A percentile compares a stretch with the other conserved stretches of the same genome.
Conservation (phyloP, 371 early-diverging fungal species). For the Rhizopus microsporus region DNA sequence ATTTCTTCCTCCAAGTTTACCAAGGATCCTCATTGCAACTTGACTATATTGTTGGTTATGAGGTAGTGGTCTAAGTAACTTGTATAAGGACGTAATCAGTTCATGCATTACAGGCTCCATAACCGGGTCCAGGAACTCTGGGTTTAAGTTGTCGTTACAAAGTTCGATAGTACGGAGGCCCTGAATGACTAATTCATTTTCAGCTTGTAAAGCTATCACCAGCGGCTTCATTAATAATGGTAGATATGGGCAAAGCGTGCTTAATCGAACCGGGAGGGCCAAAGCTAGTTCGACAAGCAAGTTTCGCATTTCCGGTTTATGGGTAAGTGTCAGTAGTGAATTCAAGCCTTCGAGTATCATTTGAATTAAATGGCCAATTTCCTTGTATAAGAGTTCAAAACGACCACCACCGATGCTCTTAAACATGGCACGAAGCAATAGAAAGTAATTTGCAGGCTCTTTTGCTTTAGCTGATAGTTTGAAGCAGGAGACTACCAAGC, state of each 20-base stretch:
- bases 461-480: constrained; percentile 81
- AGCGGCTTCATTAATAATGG: constrained; percentile 96
- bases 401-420: constrained; percentile 75
- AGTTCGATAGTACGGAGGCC: constrained; percentile 96
- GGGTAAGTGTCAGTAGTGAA: constrained; percentile 75
- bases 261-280: constrained; percentile 96
- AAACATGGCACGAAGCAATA: constrained; percentile 90
- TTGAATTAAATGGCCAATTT: constrained; percentile 91
- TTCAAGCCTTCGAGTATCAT: constrained; percentile 90
- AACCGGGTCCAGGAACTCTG: constrained; percentile 96
- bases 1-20: constrained; percentile 95
- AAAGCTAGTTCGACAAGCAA: constrained; percentile 89
- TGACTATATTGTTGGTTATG: constrained; percentile 83
- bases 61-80: constrained; percentile 84
- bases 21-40: constrained; percentile 91
- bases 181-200: constrained; percentile 91
- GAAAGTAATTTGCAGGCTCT: constrained; percentile 90
- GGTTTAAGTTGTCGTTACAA: constrained; percentile 97
- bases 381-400: constrained; percentile 75
- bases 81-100: constrained; percentile 91
- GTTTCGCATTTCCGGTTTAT: constrained; percentile 85
- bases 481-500: constrained; percentile 88
- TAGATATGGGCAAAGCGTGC: constrained; percentile 92
- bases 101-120: constrained; percentile 93
- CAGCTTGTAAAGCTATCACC: constrained; percentile 90